Evolutionary conservation across 2,329 filamentous ascomycete genomes (phyloP).

Genomic region (Coniella vitis): DNA sequence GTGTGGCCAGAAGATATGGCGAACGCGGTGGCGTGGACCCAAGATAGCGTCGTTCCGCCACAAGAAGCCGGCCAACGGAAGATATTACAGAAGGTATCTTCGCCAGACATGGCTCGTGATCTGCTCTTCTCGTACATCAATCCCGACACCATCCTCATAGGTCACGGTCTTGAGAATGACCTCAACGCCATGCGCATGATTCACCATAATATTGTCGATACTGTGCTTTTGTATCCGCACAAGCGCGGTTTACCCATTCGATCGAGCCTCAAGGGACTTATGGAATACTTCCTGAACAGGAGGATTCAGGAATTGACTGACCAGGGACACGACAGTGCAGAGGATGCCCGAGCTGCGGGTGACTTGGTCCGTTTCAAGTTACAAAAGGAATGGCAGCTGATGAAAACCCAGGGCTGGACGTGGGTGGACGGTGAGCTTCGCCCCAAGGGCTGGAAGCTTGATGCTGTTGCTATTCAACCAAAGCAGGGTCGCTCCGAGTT

Average conservation of each 20-base stretch:
- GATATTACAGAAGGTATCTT: conserved; percentile 65
- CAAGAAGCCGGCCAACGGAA: conserved; percentile 24
- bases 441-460: conserved; percentile 4
- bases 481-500: conserved; percentile 10
- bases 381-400: conserved; percentile 58
- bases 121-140: conserved; percentile 71
- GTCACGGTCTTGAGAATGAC: conserved; percentile 93
- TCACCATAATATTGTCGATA: conserved; percentile 81
- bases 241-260: conserved; percentile 68
- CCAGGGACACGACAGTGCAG: conserved; percentile 80
- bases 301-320: conserved; percentile 68
- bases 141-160: conserved; percentile 75
- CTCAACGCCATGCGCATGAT: conserved; percentile 79
- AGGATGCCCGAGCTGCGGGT: conserved; percentile 84
- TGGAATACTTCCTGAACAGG: conserved; percentile 60
- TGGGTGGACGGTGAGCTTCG: conserved; percentile 39
- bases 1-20: conserved; percentile 72
- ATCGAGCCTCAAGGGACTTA: conserved; percentile 69
- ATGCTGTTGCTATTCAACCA: background rate
- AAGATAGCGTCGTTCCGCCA: conserved; percentile 21
- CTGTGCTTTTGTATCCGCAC: conserved; percentile 77
- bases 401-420: conserved; percentile 63
- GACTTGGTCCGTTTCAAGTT: conserved; percentile 73
- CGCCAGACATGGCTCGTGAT: conserved; percentile 65
- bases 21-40: conserved; percentile 53